Evolutionary conservation across 371 early-diverging fungal genomes (phyloP).

Genomic region (Lichtheimia ramosa): DNA sequence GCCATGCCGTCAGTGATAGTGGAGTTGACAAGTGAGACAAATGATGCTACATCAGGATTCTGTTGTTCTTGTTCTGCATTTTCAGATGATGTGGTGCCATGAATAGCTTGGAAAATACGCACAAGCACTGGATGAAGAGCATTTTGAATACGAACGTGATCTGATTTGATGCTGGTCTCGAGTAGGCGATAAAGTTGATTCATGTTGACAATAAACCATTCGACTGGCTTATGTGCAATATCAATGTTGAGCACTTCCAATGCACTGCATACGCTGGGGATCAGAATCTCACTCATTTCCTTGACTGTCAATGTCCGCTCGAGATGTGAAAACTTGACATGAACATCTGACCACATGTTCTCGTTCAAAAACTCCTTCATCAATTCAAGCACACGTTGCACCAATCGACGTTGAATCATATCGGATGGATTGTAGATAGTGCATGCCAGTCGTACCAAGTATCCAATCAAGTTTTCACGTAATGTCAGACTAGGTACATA

Average conservation of each 20-base stretch:
- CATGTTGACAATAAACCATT: slow-evolving; percentile 73
- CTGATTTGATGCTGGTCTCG: slow-evolving; percentile 68
- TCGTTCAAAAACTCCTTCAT: slow-evolving; percentile 61
- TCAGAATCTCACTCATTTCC: slow-evolving; percentile 39
- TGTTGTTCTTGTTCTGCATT: slow-evolving; percentile 33
- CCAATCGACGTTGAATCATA: slow-evolving; percentile 46
- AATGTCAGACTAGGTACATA: slow-evolving; percentile 57
- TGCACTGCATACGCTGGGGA: slow-evolving; percentile 59
- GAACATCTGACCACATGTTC: slow-evolving; percentile 63
- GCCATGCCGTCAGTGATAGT: slow-evolving; percentile 68
- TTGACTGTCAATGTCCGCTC: slow-evolving; percentile 46
- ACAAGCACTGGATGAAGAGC: slow-evolving; percentile 70
- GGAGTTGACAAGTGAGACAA: slow-evolving; percentile 61
- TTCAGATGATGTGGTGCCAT: slow-evolving; percentile 28
- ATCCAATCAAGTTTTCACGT: slow-evolving; percentile 70
- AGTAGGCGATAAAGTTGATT: slow-evolving; percentile 64
- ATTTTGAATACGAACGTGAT: slow-evolving; percentile 62
- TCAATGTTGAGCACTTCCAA: slow-evolving; percentile 71
- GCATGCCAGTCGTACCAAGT: slow-evolving; percentile 74
- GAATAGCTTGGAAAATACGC: slow-evolving; percentile 58
- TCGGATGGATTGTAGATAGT: slow-evolving; percentile 58
- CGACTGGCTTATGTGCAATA: slow-evolving; percentile 55
- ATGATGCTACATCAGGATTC: slow-evolving; percentile 55
- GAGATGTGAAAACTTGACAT: slow-evolving; percentile 52
- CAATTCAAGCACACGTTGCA: slow-evolving; percentile 63